Evolutionary conservation across 805 yeast species (phyloP).

Genomic region (Dipodascopsis uninucleata): DNA sequence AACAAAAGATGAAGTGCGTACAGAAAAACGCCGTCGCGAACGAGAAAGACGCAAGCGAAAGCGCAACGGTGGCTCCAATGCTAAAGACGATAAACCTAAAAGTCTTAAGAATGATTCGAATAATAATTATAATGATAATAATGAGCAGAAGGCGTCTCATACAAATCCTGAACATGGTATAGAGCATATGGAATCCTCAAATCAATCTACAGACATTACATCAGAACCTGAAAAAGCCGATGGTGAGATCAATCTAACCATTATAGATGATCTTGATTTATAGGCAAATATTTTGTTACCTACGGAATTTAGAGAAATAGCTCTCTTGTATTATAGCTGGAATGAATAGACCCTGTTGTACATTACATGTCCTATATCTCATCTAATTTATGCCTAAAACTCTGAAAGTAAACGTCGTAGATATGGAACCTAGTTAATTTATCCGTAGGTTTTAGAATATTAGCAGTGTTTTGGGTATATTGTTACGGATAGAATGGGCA

Average conservation of each 20-base stretch:
- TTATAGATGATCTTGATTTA: slow-evolving; percentile 20
- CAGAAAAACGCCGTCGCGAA: slow-evolving; percentile 31
- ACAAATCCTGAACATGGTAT: neutral
- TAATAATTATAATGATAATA: neutral
- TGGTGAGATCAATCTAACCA: slow-evolving; percentile 23
- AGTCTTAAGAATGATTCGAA: neutral
- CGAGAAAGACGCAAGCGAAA: slow-evolving; percentile 21
- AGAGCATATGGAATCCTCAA: neutral
- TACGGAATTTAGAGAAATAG: too few species aligned
- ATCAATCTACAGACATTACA: neutral
- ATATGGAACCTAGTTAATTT: too few species aligned
- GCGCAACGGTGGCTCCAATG: neutral
- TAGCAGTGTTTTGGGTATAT: too few species aligned
- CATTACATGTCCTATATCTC: too few species aligned
- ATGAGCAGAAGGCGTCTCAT: slow-evolving; percentile 1
- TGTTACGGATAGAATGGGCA: too few species aligned
- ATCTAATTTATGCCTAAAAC: too few species aligned
- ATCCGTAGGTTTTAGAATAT: too few species aligned
- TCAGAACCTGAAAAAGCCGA: slow-evolving; percentile 11
- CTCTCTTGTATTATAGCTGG: too few species aligned
- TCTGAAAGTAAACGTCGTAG: too few species aligned
- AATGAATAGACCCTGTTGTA: too few species aligned
- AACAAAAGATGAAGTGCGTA: slow-evolving; percentile 31
- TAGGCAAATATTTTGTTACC: slow-evolving; percentile 1
- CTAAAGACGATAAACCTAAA: neutral